Evolutionary conservation across 2,329 filamentous ascomycete genomes (phyloP).

Genomic region (Fusarium luffae): DNA sequence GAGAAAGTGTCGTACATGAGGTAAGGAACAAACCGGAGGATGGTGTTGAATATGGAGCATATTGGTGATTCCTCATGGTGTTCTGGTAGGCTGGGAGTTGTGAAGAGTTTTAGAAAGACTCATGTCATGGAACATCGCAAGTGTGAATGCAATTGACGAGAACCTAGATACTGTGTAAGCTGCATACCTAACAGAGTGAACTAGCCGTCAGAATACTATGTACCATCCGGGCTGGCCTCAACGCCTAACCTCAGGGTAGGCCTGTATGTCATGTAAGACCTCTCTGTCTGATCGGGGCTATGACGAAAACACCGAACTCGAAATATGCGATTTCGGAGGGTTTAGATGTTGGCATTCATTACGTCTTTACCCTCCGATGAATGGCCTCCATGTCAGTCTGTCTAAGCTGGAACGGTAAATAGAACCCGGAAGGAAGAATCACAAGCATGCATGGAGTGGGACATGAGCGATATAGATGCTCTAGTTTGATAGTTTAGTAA

Average conservation of each 20-base stretch:
- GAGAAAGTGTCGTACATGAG: constrained; percentile 20
- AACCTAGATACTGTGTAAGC: background rate
- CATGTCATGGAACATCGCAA: background rate
- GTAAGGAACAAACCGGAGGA: constrained; percentile 41
- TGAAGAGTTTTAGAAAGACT: background rate
- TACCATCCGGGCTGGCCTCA: background rate
- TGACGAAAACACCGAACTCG: background rate
- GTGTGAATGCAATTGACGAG: background rate
- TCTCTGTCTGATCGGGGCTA: background rate
- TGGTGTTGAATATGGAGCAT: constrained; percentile 9
- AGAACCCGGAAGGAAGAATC: constrained; percentile 5
- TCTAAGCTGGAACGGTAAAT: constrained; percentile 13
- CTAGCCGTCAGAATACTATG: background rate
- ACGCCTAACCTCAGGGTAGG: background rate
- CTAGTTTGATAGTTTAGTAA: background rate
- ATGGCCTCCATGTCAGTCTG: too few relatives aligned
- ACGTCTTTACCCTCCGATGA: background rate
- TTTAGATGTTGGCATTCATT: background rate
- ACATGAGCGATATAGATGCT: constrained; percentile 18
- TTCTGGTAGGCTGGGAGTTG: background rate
- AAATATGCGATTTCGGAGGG: background rate
- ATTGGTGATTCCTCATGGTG: constrained; percentile 28
- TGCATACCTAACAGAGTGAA: background rate
- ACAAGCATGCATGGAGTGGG: constrained; percentile 16
- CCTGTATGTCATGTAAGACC: background rate